phyloP scores from a whole-genome alignment of 305 asterid genomes.

The Fraxinus dipetala region DNA sequence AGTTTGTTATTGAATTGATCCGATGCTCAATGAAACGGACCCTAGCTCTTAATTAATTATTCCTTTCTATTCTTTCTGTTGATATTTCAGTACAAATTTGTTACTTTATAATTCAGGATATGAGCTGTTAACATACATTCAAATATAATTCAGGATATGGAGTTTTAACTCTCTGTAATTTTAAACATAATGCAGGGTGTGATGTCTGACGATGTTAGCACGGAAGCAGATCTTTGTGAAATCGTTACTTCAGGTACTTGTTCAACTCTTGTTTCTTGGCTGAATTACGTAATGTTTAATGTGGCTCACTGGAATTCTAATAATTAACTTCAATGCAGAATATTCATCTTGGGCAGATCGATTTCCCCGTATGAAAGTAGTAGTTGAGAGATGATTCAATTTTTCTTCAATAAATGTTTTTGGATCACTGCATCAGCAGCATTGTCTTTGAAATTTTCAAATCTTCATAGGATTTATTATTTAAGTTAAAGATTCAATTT shows the following conservation, averaged over 20 bases:
- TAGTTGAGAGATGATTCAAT: constrained; percentile 43
- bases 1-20: background rate
- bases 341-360: constrained; percentile 69
- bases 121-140: background rate
- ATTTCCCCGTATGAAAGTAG: constrained; percentile 54
- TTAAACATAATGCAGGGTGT: constrained; percentile 33
- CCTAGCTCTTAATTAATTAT: background rate
- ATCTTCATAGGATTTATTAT: background rate
- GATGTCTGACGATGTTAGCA: constrained; percentile 33
- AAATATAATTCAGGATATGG: background rate
- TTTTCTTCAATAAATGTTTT: background rate
- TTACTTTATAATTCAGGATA: background rate
- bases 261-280: background rate
- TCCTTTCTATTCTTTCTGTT: background rate
- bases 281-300: background rate
- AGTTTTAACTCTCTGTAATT: background rate
- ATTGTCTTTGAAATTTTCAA: background rate
- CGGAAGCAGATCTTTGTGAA: constrained; percentile 60
- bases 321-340: constrained; percentile 39
- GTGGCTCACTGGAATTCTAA: background rate
- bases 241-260: constrained; percentile 52
- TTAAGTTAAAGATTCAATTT: background rate
- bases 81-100: background rate
- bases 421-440: background rate
- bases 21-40: background rate